phyloP scores from a whole-genome alignment of 345 rosid species.

The Salix udensis region DNA sequence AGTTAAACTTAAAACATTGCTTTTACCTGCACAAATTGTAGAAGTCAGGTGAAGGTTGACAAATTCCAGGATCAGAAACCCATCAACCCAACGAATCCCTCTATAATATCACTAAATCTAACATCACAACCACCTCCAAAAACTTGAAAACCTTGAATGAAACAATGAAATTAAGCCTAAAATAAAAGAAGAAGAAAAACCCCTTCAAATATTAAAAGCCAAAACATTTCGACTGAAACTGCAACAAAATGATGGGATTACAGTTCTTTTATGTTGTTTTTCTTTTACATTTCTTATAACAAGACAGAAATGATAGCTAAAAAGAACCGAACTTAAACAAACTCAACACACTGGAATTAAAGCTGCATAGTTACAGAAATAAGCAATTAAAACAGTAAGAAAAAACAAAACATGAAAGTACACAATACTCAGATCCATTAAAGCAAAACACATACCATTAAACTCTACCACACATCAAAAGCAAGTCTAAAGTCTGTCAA shows the following conservation, averaged over 20 bases:
- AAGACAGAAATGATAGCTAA: not conserved
- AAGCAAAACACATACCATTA: constrained; percentile 15
- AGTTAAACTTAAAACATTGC: not conserved
- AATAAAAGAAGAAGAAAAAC: not conserved
- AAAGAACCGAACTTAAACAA: not conserved
- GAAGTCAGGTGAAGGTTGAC: constrained; percentile 8
- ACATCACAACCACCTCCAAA: not conserved
- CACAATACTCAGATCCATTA: constrained; percentile 18
- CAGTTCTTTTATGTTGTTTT: not conserved
- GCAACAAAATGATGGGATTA: not conserved
- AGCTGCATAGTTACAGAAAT: constrained; percentile 8
- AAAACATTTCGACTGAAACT: not conserved
- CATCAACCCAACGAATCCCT: not conserved
- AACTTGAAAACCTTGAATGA: not conserved
- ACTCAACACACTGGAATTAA: not conserved
- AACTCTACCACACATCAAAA: not conserved
- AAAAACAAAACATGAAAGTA: not conserved
- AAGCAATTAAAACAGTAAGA: not conserved
- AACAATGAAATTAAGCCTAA: not conserved
- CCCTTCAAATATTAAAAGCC: not conserved
- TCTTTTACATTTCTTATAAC: no score
- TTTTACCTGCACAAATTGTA: constrained; percentile 9
- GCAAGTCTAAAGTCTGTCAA: not conserved
- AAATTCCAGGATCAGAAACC: constrained; percentile 1
- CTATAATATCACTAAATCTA: not conserved